Base-by-base conservation (phyloP, 768 basidiomycete genomes). In the Clavaria fumosa region DNA sequence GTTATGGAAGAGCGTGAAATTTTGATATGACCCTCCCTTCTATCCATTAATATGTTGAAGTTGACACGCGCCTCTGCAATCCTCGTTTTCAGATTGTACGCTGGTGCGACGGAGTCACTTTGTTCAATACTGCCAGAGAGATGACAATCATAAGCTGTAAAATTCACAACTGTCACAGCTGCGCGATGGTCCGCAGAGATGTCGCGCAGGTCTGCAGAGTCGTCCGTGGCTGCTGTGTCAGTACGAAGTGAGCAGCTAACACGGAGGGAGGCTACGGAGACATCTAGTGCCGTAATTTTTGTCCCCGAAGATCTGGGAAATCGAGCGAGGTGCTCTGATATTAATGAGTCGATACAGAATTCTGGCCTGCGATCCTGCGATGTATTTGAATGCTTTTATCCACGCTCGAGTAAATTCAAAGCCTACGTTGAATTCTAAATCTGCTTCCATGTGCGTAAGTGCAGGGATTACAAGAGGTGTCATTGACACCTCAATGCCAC, bases 391-490 rank as follows among this genome's bases (percentile, higher is more conserved):
- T 6, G 30, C 27, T 30, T 37, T 7, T 36, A 37, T 22, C 5
- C 28, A 19, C 1, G 10, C 34, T 31, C 23, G 24, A 22, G 22
- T 9, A 12, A 18, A 14, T 30, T 15, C 15, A 3, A 33, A 40
- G 26, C 21, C 19, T 32, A 45, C 65, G 48, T 56, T 57, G 19
- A 47, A 52, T 38, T 57, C 55, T 26, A 69, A 42, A 32, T 74
- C 75, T 30, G 66, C 54, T 46, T 69, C 61, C 12, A 82, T 47
- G 37, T 51, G 50, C 22, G 51, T 48, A n/a, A 59, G 50, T 31
- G 62, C 64, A 12, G 62, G 56, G 24, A 72, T 41, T 12, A 73
- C 34, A 14, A 81, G 56, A 2, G 80, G 79, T 4, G 72, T 78
- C n/a, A 76, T 39, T 30, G 57, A 54, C 12, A 75, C 33, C 24